These are phyloP conservation scores for Cyberlindnera misumaiensis DNA, from an alignment of 805 yeast genomes.

Conservation along the genomic window DNA sequence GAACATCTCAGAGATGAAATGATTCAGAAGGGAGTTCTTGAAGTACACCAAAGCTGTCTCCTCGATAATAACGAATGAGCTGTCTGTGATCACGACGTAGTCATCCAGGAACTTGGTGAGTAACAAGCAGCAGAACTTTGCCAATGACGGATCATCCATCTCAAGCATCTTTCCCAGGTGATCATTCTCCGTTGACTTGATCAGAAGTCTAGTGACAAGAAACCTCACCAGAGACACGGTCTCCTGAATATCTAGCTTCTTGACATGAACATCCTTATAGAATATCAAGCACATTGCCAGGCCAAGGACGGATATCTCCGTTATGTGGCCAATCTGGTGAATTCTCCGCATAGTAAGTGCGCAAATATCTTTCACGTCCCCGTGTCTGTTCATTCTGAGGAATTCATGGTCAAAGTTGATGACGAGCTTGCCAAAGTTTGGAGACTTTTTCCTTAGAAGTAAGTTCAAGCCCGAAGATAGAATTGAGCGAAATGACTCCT, in stretches of 20 bases:
- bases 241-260: conserved; percentile 4
- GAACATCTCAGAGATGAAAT: conserved; percentile 17
- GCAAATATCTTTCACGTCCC: conserved; percentile 5
- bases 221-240: conserved; percentile 6
- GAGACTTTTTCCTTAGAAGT: conserved; percentile 2
- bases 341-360: conserved; percentile 11
- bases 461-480: conserved; percentile 10
- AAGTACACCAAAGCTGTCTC: conserved; percentile 18
- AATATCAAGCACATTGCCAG: conserved; percentile 10
- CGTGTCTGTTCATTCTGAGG: conserved; percentile 4
- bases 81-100: conserved; percentile 3
- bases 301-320: conserved; percentile 15
- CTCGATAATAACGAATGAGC: conserved; percentile 8
- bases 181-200: conserved; percentile 5
- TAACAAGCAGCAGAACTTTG: conserved; percentile 1
- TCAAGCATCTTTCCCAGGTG: conserved; percentile 5
- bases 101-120: conserved; percentile 10
- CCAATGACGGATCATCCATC: conserved; percentile 2
- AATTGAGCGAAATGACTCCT: conserved; percentile 16
- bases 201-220: conserved; percentile 2
- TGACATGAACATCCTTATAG: conserved; percentile 11
- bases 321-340: conserved; percentile 12
- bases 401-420: conserved; percentile 15
- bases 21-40: conserved; percentile 18
- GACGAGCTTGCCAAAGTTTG: conserved; percentile 17